Percentiles rank a stretch among this genome's conserved stretches.
Evolutionary conservation across 2,329 filamentous ascomycete species (phyloP).

Genomic region (Amauroascus niger): DNA sequence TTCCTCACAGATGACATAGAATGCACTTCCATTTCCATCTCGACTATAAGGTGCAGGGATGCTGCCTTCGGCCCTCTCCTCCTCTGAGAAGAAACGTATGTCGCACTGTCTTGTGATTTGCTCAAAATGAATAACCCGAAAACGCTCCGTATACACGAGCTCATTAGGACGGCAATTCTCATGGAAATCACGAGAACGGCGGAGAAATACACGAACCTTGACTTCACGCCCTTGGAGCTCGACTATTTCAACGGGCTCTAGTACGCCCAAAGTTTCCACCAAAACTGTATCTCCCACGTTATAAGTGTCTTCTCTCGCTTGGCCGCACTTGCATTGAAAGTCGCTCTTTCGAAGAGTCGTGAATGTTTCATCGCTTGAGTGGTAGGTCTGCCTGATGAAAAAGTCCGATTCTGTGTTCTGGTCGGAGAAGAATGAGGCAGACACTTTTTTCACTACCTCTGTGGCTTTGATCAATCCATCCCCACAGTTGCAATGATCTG

Average conservation of each 20-base stretch:
- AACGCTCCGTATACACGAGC: constrained; percentile 38
- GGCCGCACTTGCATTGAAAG: constrained; percentile 44
- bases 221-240: constrained; percentile 25
- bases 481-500: constrained; percentile 63
- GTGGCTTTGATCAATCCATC: constrained; percentile 43
- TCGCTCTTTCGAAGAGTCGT: constrained; percentile 48
- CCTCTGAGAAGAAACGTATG: constrained; percentile 46
- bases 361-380: constrained; percentile 52
- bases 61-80: constrained; percentile 24
- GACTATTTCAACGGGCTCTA: constrained; percentile 56
- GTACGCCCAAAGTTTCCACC: constrained; percentile 27
- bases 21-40: constrained; percentile 56
- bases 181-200: constrained; percentile 36
- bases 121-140: constrained; percentile 29
- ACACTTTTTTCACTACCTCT: constrained; percentile 50
- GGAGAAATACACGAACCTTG: constrained; percentile 45
- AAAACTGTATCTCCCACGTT: constrained; percentile 53
- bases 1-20: constrained; percentile 48
- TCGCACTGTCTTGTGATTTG: constrained; percentile 50
- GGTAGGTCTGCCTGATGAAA: constrained; percentile 63
- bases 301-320: constrained; percentile 27
- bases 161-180: constrained; percentile 47
- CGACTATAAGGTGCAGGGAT: constrained; percentile 57
- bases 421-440: constrained; percentile 49
- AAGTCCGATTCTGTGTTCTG: constrained; percentile 43